Conservation (phyloP, 2,329 filamentous ascomycete genomes). For the Trichoderma lentiforme region DNA sequence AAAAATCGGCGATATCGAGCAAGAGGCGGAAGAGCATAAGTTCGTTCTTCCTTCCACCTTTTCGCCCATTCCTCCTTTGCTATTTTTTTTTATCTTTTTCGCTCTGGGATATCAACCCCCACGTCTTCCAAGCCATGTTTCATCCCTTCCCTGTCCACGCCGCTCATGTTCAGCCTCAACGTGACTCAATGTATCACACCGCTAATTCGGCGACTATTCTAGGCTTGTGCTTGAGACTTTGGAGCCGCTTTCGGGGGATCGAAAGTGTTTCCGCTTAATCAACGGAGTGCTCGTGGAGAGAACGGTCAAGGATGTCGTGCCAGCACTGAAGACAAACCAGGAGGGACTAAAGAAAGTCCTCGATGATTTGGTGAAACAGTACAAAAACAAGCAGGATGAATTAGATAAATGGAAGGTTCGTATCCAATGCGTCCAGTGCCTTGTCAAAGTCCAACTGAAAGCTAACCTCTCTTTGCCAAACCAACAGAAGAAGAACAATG, state of each 20-base stretch:
- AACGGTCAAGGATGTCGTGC: constrained; percentile 88
- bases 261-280: constrained; percentile 98
- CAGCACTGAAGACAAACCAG: constrained; percentile 86
- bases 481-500: constrained; percentile 79
- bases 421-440: not conserved
- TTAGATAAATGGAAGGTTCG: constrained; percentile 97
- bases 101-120: not conserved
- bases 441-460: not conserved
- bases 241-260: constrained; percentile 73
- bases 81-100: not conserved
- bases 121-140: not conserved
- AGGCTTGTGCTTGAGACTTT: constrained; percentile 95
- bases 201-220: constrained; percentile 23
- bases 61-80: not conserved
- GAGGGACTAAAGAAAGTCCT: constrained; percentile 92
- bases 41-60: constrained; percentile 45
- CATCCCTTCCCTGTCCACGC: not conserved
- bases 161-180: constrained; percentile 33
- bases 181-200: constrained; percentile 27
- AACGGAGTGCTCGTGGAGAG: constrained; percentile 94
- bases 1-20: constrained; percentile 96
- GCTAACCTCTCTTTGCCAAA: constrained; percentile 20
- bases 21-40: constrained; percentile 98
- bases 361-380: constrained; percentile 93
- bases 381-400: constrained; percentile 90